These are phyloP conservation scores for Naumovozyma castellii DNA, from an alignment of 805 yeast genomes.

Conservation along the genomic window DNA sequence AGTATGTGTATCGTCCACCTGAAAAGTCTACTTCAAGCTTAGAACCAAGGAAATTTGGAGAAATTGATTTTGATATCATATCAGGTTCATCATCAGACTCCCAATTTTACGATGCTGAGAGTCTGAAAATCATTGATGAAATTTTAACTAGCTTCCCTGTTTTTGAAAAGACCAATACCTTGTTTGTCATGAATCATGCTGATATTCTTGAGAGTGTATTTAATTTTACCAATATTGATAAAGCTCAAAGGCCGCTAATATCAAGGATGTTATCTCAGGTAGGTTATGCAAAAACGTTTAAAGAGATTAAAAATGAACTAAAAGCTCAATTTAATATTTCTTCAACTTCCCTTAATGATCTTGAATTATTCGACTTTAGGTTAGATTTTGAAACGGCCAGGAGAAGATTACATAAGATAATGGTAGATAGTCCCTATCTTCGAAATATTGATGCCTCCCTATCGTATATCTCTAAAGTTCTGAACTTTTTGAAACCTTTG, in stretches of 20 bases:
- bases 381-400: constrained; percentile 58
- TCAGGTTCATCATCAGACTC: constrained; percentile 39
- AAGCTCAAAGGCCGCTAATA: constrained; percentile 62
- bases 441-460: constrained; percentile 54
- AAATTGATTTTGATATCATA: constrained; percentile 79
- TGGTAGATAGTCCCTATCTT: constrained; percentile 65
- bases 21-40: constrained; percentile 43
- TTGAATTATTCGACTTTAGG: constrained; percentile 70
- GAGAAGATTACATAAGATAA: constrained; percentile 51
- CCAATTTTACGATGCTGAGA: constrained; percentile 74
- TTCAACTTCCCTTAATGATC: constrained; percentile 71
- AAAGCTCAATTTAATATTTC: constrained; percentile 65
- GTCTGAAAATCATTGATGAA: constrained; percentile 74
- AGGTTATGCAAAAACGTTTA: constrained; percentile 57
- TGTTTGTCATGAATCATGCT: constrained; percentile 67
- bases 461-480: constrained; percentile 50
- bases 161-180: constrained; percentile 45
- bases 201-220: constrained; percentile 67
- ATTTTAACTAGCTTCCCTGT: constrained; percentile 58
- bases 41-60: constrained; percentile 69
- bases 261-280: constrained; percentile 65
- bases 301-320: constrained; percentile 46
- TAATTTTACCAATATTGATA: constrained; percentile 73
- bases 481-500: constrained; percentile 43
- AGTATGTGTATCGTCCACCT: constrained; percentile 70